Conservation (phyloP, 2,329 filamentous ascomycete genomes). For the Colletotrichum zoysiae region DNA sequence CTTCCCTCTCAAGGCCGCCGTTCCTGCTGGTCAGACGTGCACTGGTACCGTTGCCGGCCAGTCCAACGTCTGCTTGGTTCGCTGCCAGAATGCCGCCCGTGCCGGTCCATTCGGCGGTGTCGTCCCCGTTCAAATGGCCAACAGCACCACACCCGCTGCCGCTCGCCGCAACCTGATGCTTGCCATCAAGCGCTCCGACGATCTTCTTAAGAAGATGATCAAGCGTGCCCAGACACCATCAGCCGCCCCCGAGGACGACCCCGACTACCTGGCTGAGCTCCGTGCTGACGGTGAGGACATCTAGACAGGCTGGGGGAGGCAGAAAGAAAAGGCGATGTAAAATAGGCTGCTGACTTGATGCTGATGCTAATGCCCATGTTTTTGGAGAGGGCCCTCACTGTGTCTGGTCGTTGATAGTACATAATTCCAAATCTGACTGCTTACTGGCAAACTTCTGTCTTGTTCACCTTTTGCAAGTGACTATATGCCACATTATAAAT, state of each 20-base stretch:
- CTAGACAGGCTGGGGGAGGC: constrained; percentile 9
- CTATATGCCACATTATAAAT: not conserved
- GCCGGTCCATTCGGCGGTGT: constrained; percentile 74
- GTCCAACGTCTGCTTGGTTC: constrained; percentile 71
- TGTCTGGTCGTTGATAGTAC: constrained; percentile 33
- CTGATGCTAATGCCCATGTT: constrained; percentile 29
- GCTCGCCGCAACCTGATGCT: constrained; percentile 47
- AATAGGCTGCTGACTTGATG: constrained; percentile 27
- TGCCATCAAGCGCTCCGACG: constrained; percentile 46
- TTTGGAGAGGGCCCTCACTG: constrained; percentile 27
- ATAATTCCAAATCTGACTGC: constrained; percentile 31
- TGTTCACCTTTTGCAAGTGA: not conserved
- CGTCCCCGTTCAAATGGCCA: constrained; percentile 65
- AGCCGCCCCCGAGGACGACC: constrained; percentile 37
- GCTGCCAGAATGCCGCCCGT: constrained; percentile 70
- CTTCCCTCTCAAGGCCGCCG: constrained; percentile 67
- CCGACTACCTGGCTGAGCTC: constrained; percentile 43
- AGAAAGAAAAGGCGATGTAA: constrained; percentile 17
- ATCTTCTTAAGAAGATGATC: constrained; percentile 41
- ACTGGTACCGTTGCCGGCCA: constrained; percentile 71
- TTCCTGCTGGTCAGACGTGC: constrained; percentile 67
- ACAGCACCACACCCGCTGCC: constrained; percentile 43
- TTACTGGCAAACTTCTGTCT: not conserved
- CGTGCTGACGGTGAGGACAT: constrained; percentile 44
- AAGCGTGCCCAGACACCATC: constrained; percentile 44